Percentiles rank a stretch among this genome's conserved stretches.
Conservation (phyloP, 1,284 basidiomycete species). For the Ganoderma boninense region DNA sequence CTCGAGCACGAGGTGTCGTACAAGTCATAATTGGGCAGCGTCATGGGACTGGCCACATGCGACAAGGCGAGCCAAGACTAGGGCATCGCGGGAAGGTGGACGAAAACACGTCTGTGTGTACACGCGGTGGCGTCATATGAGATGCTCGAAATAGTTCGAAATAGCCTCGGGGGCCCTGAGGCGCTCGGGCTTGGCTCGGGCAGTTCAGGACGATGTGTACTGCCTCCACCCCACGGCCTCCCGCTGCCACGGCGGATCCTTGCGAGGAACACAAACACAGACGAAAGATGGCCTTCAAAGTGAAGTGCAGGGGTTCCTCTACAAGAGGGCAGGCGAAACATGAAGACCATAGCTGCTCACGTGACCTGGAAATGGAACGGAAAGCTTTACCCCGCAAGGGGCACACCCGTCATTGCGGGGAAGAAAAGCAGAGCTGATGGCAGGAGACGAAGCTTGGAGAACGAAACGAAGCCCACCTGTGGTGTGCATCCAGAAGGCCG, state of each 20-base stretch:
- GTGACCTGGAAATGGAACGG: slow-evolving; percentile 18
- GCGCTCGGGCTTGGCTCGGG: neutral
- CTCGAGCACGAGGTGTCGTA: neutral
- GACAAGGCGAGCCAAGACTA: neutral
- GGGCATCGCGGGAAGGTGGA: neutral
- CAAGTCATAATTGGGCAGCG: neutral
- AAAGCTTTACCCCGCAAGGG: neutral
- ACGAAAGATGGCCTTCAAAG: neutral
- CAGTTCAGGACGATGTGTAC: neutral
- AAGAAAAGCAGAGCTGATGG: neutral
- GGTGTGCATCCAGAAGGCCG: slow-evolving; percentile 81
- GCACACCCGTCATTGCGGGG: slow-evolving; percentile 30
- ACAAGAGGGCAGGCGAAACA: neutral
- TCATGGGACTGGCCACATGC: neutral
- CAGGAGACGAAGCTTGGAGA: neutral
- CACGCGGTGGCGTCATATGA: slow-evolving; percentile 6
- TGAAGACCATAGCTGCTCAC: slow-evolving; percentile 13
- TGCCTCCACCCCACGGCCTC: neutral
- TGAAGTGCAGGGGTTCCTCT: too few species aligned
- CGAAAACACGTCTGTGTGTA: neutral
- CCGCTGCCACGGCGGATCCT: neutral
- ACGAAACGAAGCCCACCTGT: slow-evolving; percentile 61
- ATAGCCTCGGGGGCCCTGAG: neutral
- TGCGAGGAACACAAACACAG: neutral
- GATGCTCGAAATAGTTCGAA: neutral